These are phyloP conservation scores for Corylus heterophylla DNA, from an alignment of 306 rosid genomes.

Conservation along the genomic window DNA sequence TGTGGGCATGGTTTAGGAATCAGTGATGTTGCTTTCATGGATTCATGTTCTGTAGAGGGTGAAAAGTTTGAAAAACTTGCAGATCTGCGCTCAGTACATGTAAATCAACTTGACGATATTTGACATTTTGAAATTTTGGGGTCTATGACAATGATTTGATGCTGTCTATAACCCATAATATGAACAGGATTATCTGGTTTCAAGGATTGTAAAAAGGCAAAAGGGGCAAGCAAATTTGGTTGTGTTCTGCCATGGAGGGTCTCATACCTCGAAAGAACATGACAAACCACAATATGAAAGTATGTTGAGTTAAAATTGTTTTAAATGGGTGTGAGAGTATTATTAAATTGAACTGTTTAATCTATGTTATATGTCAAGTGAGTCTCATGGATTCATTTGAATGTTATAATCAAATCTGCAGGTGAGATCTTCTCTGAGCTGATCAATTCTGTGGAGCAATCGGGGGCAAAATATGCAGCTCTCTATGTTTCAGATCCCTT, in stretches of 20 bases:
- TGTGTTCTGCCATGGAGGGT: conserved; percentile 64
- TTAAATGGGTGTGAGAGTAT: not conserved
- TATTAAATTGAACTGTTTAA: not conserved
- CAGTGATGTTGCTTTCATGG: conserved; percentile 52
- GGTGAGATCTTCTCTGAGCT: conserved; percentile 65
- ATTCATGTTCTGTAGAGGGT: conserved; percentile 60
- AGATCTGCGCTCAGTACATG: conserved; percentile 61
- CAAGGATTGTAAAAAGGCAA: conserved; percentile 54
- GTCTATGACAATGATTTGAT: conserved; percentile 34
- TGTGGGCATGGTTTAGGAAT: conserved; percentile 67
- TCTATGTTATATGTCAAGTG: not conserved
- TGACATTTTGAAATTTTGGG: conserved; percentile 26
- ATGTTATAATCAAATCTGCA: conserved; percentile 35
- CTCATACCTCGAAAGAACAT: conserved; percentile 39
- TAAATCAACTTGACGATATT: conserved; percentile 42
- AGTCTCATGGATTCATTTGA: conserved; percentile 1
- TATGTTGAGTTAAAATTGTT: conserved; percentile 36
- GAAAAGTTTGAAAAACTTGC: conserved; percentile 44
- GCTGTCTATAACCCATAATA: conserved; percentile 24
- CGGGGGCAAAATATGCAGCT: conserved; percentile 81
- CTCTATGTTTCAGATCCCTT: conserved; percentile 83
- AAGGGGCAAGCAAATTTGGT: conserved; percentile 68
- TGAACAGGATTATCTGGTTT: conserved; percentile 69
- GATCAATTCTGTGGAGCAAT: conserved; percentile 62
- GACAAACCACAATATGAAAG: conserved; percentile 62